Base-by-base conservation (phyloP, 768 basidiomycete species). In the Tubosaeta sp. region DNA sequence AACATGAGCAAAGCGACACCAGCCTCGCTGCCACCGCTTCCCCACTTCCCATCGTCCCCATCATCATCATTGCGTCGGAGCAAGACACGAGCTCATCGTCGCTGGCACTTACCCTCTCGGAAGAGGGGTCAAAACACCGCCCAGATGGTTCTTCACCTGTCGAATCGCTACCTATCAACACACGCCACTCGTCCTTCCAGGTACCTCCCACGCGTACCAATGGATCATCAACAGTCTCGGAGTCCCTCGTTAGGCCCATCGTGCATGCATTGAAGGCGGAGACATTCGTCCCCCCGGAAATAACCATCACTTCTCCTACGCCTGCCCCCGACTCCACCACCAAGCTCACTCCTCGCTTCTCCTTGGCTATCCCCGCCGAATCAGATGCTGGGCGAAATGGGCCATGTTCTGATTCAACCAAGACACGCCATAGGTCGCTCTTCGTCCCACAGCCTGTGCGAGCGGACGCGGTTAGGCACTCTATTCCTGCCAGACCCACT, bases 381-480 rank as follows among this genome's bases (percentile, higher is more conserved):
- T 1, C 13, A 2, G 24, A n/a, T 16, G 36, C 29, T 14, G 48
- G 18, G 36, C 29, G 11, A 21, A 21, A 38, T 10, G 13, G 5
- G 6, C 21, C 39, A 4, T 9, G 2, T 12, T 16, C 46, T 12
- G 36, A 19, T 12, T 30, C 50, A 14, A 27, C 25, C 10, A 45
- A 9, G 30, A 14, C 22, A 1, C 57, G 57, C 1, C 49, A 36
- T 6, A 19, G n/a, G 2, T 67, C 67, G 12, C 34, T 64, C 4
- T 45, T 54, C 18, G 25, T 1, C 9, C 46, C 56, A 1, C 62
- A 48, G 4, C 48, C 51, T 11, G 47, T 52, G 12, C 55, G 55
- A 8, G 14, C 32, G 16, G 44, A 58, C 24, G 4, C 30, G n/a
- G 42, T 3, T 11, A 53, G 67, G 22, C 52, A 56, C 42, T 67